These are phyloP conservation scores for Kentomonas sorsogonicus DNA, from an alignment of 208 protist species.

Conservation along the genomic window DNA sequence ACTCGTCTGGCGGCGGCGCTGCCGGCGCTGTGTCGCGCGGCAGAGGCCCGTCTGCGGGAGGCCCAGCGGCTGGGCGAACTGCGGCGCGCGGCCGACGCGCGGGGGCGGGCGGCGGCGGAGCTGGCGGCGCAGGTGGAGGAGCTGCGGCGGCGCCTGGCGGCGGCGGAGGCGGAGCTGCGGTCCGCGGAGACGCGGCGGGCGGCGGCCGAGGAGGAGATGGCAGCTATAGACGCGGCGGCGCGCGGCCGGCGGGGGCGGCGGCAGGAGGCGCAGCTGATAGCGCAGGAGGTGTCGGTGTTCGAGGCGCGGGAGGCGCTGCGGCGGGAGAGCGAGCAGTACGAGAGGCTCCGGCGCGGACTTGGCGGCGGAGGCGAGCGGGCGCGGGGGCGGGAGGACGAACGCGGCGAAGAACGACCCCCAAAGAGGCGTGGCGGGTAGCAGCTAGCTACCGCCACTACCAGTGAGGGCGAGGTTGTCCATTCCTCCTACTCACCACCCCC, in stretches of 20 bases:
- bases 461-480: too few relatives aligned
- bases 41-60: too few relatives aligned
- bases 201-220: too few relatives aligned
- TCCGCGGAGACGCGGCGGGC: too few relatives aligned
- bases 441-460: too few relatives aligned
- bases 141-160: slow-evolving; percentile 26
- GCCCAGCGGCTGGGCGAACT: slow-evolving; percentile 28
- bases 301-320: slow-evolving; percentile 59
- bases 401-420: not conserved
- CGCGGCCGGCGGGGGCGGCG: slow-evolving; percentile 40
- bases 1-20: too few relatives aligned
- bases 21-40: too few relatives aligned
- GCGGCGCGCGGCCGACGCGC: slow-evolving; percentile 23
- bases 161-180: too few relatives aligned
- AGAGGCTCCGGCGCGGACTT: slow-evolving; percentile 59
- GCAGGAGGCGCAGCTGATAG: slow-evolving; percentile 64
- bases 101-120: slow-evolving; percentile 33
- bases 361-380: slow-evolving; percentile 23
- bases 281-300: slow-evolving; percentile 79
- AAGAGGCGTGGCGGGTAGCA: too few relatives aligned
- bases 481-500: too few relatives aligned
- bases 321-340: slow-evolving; percentile 66
- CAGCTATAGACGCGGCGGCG: too few relatives aligned
- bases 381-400: not conserved
- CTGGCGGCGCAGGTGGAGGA: slow-evolving; percentile 52